Percentiles rank a stretch among this genome's conserved stretches.
phyloP scores from a whole-genome alignment of 2,329 filamentous ascomycete species.

The Fusarium nurragi region DNA sequence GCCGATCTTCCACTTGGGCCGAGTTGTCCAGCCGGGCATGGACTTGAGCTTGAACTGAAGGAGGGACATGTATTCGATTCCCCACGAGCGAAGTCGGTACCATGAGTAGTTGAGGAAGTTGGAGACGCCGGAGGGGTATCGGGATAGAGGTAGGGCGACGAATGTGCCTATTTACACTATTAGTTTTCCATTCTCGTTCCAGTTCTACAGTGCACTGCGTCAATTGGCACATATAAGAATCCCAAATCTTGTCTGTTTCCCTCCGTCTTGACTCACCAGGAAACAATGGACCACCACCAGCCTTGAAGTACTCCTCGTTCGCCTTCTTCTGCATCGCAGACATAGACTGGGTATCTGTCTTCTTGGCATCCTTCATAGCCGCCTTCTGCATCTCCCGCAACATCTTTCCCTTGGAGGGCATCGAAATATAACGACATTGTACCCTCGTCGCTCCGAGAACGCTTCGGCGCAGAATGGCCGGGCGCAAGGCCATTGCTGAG shows the following conservation, averaged over 20 bases:
- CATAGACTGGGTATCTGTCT: slow-evolving; percentile 45
- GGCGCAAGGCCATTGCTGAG: slow-evolving; percentile 36
- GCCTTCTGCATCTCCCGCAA: slow-evolving; percentile 45
- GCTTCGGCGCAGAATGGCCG: slow-evolving; percentile 32
- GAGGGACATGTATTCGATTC: slow-evolving; percentile 48
- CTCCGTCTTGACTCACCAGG: slow-evolving; percentile 43
- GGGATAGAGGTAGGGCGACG: slow-evolving; percentile 54
- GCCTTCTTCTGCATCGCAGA: slow-evolving; percentile 46
- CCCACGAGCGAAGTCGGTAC: slow-evolving; percentile 50
- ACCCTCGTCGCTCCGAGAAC: slow-evolving; percentile 33
- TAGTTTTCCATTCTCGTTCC: background rate
- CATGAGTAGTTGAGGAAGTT: slow-evolving; percentile 51
- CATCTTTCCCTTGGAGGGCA: slow-evolving; percentile 41
- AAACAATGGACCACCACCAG: slow-evolving; percentile 49
- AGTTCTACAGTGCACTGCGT: background rate
- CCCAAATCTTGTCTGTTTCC: background rate
- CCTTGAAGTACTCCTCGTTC: slow-evolving; percentile 48
- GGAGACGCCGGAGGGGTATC: slow-evolving; percentile 45
- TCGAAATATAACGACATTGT: slow-evolving; percentile 43
- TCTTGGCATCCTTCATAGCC: slow-evolving; percentile 35
- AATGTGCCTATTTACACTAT: slow-evolving; percentile 56
- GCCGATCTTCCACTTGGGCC: slow-evolving; percentile 56
- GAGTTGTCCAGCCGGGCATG: slow-evolving; percentile 55
- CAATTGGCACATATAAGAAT: slow-evolving; percentile 3
- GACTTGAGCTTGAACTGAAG: slow-evolving; percentile 56